A percentile compares a stretch with the other conserved stretches of the same genome.
phyloP scores from a whole-genome alignment of 192 early-diverging fungal species.

The Paraglomus occultum region DNA sequence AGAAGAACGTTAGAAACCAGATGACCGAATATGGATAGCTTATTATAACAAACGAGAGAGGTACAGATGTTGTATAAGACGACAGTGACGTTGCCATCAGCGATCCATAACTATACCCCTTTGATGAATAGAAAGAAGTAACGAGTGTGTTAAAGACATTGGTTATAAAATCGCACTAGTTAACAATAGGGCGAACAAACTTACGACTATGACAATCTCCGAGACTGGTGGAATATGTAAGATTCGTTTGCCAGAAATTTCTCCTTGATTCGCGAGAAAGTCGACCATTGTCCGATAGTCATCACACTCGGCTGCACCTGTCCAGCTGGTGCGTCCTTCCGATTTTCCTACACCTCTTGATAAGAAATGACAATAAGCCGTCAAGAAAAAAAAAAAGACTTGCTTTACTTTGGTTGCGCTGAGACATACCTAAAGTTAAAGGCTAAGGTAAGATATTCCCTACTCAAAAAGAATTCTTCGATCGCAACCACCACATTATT shows the following conservation, averaged over 20 bases:
- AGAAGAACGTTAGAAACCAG: conserved; percentile 25
- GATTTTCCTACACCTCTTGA: conserved; percentile 44
- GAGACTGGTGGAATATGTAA: conserved; percentile 8
- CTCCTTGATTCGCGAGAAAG: conserved; percentile 32
- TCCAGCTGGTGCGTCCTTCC: conserved; percentile 42
- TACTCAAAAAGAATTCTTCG: conserved; percentile 15
- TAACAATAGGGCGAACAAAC: neutral
- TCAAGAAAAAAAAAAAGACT: neutral
- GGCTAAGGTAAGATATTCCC: conserved; percentile 34
- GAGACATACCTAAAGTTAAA: conserved; percentile 42
- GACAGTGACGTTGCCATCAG: conserved; percentile 15
- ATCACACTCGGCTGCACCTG: conserved; percentile 38
- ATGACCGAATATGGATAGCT: conserved; percentile 19
- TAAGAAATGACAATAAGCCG: neutral
- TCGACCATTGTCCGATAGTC: conserved; percentile 42
- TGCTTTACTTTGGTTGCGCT: neutral
- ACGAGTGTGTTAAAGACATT: neutral
- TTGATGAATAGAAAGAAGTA: too few relatives aligned
- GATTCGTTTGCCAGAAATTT: neutral
- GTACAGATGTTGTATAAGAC: neutral
- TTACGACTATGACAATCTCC: conserved; percentile 12
- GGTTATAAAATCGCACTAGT: neutral
- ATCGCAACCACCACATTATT: conserved; percentile 23
- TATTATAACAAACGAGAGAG: conserved; percentile 19
- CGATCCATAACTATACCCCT: conserved; percentile 31